These are phyloP conservation scores for Diplocarpon rosae DNA, from an alignment of 2,329 filamentous ascomycete genomes.

Conservation along the genomic window DNA sequence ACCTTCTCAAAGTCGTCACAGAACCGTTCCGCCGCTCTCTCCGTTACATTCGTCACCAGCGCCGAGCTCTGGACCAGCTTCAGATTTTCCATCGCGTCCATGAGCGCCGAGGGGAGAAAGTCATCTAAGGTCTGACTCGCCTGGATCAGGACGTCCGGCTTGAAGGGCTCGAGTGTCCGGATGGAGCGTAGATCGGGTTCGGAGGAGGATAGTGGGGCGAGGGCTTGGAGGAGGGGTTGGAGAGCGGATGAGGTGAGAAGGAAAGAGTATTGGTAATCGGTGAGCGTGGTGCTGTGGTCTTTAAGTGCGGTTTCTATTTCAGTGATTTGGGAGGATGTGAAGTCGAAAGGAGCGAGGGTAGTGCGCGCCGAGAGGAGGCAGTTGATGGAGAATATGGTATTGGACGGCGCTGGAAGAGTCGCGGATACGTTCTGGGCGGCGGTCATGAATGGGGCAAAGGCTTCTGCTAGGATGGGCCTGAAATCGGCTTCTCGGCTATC, in stretches of 20 bases:
- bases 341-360: conserved; percentile 48
- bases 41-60: conserved; percentile 65
- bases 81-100: conserved; percentile 80
- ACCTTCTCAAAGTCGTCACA: conserved; percentile 72
- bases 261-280: conserved; percentile 59
- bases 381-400: conserved; percentile 63
- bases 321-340: conserved; percentile 45
- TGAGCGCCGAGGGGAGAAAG: conserved; percentile 83
- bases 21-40: conserved; percentile 73
- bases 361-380: conserved; percentile 50
- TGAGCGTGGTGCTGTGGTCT: conserved; percentile 44
- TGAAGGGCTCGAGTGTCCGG: conserved; percentile 47
- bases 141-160: conserved; percentile 47
- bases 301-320: conserved; percentile 47
- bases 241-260: conserved; percentile 69
- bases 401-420: conserved; percentile 45
- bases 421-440: conserved; percentile 61
- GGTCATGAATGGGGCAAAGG: conserved; percentile 75
- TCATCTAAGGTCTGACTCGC: conserved; percentile 73
- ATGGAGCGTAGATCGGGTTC: conserved; percentile 47
- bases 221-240: conserved; percentile 46
- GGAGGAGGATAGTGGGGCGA: conserved; percentile 30
- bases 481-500: conserved; percentile 57
- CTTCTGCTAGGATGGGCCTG: conserved; percentile 61
- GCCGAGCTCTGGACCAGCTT: conserved; percentile 61